Evolutionary conservation across 2,329 filamentous ascomycete genomes (phyloP).

Genomic region (Pestalotiopsis sp.): DNA sequence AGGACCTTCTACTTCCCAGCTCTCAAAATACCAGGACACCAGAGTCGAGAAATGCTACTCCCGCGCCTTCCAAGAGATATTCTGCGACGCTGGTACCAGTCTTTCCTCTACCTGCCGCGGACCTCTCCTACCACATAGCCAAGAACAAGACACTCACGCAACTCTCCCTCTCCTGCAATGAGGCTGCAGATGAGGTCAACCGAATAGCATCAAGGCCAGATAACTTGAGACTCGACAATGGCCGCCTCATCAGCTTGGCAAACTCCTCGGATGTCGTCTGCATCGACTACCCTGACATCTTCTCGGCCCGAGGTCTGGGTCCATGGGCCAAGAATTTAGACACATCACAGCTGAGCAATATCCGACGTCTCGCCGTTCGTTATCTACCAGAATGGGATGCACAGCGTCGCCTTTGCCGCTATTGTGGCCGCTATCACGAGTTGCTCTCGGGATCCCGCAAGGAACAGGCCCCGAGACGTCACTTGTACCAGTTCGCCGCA

Average conservation of each 20-base stretch:
- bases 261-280: conserved; percentile 31
- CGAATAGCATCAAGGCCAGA: conserved; percentile 20
- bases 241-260: conserved; percentile 25
- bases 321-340: conserved; percentile 27
- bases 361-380: conserved; percentile 43
- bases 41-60: not conserved
- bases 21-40: not conserved
- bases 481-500: conserved; percentile 47
- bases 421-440: conserved; percentile 36
- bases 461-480: conserved; percentile 35
- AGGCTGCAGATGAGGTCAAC: conserved; percentile 23
- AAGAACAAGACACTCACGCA: conserved; percentile 25
- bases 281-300: conserved; percentile 31
- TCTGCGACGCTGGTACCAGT: conserved; percentile 24
- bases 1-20: not conserved
- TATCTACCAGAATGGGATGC: conserved; percentile 45
- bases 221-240: conserved; percentile 26
- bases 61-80: conserved; percentile 8
- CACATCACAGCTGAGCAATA: conserved; percentile 28
- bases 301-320: conserved; percentile 19
- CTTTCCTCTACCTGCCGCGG: conserved; percentile 23
- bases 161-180: conserved; percentile 26
- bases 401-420: conserved; percentile 30
- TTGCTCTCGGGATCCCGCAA: conserved; percentile 18
- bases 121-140: conserved; percentile 31